Conservation (phyloP, 371 early-diverging fungal genomes). For the Mortierella sp. region DNA sequence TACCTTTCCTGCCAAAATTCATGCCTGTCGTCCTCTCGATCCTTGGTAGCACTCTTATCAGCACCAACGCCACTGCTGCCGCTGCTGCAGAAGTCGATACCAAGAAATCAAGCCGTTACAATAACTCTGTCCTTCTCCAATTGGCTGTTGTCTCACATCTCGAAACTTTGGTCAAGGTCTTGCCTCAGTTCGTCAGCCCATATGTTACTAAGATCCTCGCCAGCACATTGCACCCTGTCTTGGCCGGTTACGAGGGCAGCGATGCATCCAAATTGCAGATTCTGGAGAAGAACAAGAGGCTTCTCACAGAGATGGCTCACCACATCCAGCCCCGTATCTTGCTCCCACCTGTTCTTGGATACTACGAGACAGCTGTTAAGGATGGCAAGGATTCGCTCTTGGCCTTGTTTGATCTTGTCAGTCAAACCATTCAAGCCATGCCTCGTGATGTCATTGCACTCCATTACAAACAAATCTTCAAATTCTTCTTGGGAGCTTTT, state of each 20-base stretch:
- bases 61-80: conserved; percentile 33
- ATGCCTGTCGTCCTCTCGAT: conserved; percentile 75
- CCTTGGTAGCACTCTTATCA: conserved; percentile 30
- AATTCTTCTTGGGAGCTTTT: conserved; percentile 83
- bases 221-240: conserved; percentile 67
- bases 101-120: conserved; percentile 50
- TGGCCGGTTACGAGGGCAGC: conserved; percentile 60
- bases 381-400: conserved; percentile 66
- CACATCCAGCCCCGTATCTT: conserved; percentile 78
- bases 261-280: conserved; percentile 63
- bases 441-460: conserved; percentile 73
- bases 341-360: conserved; percentile 75
- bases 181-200: conserved; percentile 90
- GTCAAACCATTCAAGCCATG: conserved; percentile 73
- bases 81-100: conserved; percentile 33
- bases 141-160: conserved; percentile 78
- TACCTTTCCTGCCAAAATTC: conserved; percentile 87
- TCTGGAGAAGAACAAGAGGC: conserved; percentile 62
- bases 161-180: conserved; percentile 75
- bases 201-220: conserved; percentile 74
- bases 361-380: conserved; percentile 66
- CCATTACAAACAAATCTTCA: conserved; percentile 85
- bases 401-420: conserved; percentile 73
- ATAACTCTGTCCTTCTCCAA: conserved; percentile 61
- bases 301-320: conserved; percentile 68